Base-by-base conservation (phyloP, 805 yeast species). In the Tetrapisispora iriomotensis region DNA sequence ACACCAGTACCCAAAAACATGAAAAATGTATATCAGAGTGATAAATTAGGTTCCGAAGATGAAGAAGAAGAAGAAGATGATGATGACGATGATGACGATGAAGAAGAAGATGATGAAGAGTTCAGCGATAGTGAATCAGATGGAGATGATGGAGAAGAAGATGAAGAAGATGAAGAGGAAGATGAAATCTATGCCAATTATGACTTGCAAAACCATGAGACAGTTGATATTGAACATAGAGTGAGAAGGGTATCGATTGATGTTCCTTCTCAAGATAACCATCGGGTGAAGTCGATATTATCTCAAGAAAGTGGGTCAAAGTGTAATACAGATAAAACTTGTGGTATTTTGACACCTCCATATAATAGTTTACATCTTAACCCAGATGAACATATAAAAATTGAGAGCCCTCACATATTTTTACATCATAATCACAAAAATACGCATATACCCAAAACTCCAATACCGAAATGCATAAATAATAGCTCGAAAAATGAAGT, bases 381-480 rank as follows among this genome's bases (percentile, higher is more conserved):
- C 3, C n/a, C 12, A 27, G 27, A 17, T 13, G 31, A 27, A 12
- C 49, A 48, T 28, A 38, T 48, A 10, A 38, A 33, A 17, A 46
- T 46, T 13, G 38, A 40, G 24, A 37, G 40, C 15, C 48, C 49
- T 19, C 51, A 34, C 24, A 34, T 25, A 29, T 36, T 29, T 24
- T 31, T 38, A 19, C 45, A 28, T 6, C 40, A 37, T 19, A 22
- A 28, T 25, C 9, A 22, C 5, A 29, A 40, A 7, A 41, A 32
- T n/a, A 37, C 31, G 34, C 17, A 34, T 17, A 34, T 45, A 9
- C 51, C 49, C 6, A 47, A 45, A 34, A 48, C 56, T 8, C 53
- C 54, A 8, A 42, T 49, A 38, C 56, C 56, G 22, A 37, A 38
- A 27, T 12, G 32, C 12, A 10, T 18, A 2, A 19, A 10, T n/a